These are phyloP conservation scores for Melanopsichium pennsylvanicum DNA, from an alignment of 1,284 basidiomycete species.

Conservation along the genomic window DNA sequence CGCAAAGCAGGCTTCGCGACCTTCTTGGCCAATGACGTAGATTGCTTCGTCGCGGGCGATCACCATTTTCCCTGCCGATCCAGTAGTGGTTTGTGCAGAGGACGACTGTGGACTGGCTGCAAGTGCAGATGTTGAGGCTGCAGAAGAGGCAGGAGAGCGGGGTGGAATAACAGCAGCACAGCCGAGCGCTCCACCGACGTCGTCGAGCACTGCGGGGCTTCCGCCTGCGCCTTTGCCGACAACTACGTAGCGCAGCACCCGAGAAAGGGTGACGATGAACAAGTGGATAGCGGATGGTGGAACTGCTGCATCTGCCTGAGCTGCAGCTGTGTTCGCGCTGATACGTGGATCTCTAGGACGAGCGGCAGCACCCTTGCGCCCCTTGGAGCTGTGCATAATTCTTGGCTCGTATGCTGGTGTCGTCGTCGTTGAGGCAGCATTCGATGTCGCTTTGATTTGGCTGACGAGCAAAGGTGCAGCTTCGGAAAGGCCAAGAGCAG, in stretches of 20 bases:
- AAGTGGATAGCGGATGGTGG: slow-evolving; percentile 71
- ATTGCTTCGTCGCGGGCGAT: slow-evolving; percentile 92
- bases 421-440: not conserved
- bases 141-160: not conserved
- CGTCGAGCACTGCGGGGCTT: slow-evolving; percentile 77
- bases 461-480: slow-evolving; percentile 1
- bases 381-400: slow-evolving; percentile 28
- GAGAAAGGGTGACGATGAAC: slow-evolving; percentile 86
- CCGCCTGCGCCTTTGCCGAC: slow-evolving; percentile 77
- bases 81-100: not conserved
- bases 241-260: slow-evolving; percentile 79
- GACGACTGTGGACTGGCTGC: not conserved
- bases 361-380: slow-evolving; percentile 31
- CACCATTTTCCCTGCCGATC: slow-evolving; percentile 76
- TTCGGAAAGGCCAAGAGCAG: slow-evolving; percentile 85
- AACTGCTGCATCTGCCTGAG: not conserved
- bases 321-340: not conserved
- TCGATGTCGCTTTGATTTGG: not conserved
- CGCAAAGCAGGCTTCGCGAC: slow-evolving; percentile 84
- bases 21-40: slow-evolving; percentile 83
- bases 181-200: slow-evolving; percentile 81
- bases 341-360: slow-evolving; percentile 24
- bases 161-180: slow-evolving; percentile 72
- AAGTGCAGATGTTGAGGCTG: not conserved
- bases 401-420: slow-evolving; percentile 28